A percentile compares a stretch with the other conserved stretches of the same genome.
Evolutionary conservation across 805 yeast genomes (phyloP).

Genomic region (Candida arabinofermentans): DNA sequence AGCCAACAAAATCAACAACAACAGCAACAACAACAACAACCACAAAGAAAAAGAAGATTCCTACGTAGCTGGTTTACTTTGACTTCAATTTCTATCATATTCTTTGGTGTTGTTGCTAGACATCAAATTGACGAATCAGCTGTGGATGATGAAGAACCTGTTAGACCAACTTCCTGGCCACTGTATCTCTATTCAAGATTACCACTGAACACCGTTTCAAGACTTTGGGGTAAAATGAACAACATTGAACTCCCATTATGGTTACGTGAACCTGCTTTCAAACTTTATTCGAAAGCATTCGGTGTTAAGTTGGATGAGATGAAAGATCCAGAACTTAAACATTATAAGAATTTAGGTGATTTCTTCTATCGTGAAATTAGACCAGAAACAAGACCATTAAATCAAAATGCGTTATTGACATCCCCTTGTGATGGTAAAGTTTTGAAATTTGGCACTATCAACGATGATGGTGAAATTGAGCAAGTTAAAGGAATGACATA

Average conservation of each 20-base stretch:
- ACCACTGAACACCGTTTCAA: constrained; percentile 85
- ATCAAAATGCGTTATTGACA: constrained; percentile 58
- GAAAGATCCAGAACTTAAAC: constrained; percentile 71
- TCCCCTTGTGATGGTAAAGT: constrained; percentile 95
- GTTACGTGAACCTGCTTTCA: constrained; percentile 79
- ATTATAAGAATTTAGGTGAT: constrained; percentile 79
- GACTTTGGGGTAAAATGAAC: constrained; percentile 93
- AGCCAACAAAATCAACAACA: constrained; percentile 1
- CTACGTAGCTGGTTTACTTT: constrained; percentile 47
- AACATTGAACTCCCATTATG: constrained; percentile 80
- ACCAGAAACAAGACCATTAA: constrained; percentile 77
- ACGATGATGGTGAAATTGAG: constrained; percentile 81
- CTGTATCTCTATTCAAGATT: constrained; percentile 84
- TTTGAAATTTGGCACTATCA: constrained; percentile 68
- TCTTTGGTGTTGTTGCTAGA: constrained; percentile 50
- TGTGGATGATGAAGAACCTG: constrained; percentile 28
- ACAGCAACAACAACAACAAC: constrained; percentile 4
- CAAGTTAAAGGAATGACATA: constrained; percentile 97
- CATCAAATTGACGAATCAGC: constrained; percentile 10
- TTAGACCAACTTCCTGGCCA: constrained; percentile 78
- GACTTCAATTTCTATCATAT: constrained; percentile 47
- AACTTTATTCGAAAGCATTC: constrained; percentile 70
- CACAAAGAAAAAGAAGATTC: constrained; percentile 10
- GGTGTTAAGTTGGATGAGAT: constrained; percentile 90
- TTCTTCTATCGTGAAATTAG: constrained; percentile 82